A percentile compares a stretch with the other conserved stretches of the same genome.
Conservation (phyloP, 495 filamentous ascomycete species). For the Aspergillus haitiensis region DNA sequence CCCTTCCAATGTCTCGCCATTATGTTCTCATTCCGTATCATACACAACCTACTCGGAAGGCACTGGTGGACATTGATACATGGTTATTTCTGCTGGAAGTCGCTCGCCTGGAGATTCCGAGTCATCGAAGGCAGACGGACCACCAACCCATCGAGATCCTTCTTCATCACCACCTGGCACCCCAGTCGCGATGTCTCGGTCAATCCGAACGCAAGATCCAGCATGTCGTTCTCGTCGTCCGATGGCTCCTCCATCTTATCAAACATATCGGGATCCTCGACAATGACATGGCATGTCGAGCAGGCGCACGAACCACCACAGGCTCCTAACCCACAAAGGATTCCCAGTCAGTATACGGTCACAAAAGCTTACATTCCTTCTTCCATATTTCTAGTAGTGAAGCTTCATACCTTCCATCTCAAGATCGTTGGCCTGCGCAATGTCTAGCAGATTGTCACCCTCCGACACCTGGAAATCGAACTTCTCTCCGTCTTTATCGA, state of each 20-base stretch:
- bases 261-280: constrained; percentile 77
- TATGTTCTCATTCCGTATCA: constrained; percentile 11
- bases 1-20: not conserved
- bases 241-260: constrained; percentile 90
- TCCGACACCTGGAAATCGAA: constrained; percentile 75
- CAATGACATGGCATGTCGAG: constrained; percentile 96
- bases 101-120: constrained; percentile 91
- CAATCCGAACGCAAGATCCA: constrained; percentile 92
- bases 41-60: constrained; percentile 2
- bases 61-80: not conserved
- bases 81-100: constrained; percentile 59
- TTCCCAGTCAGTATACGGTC: not conserved
- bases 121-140: constrained; percentile 91
- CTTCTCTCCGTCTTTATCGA: constrained; percentile 84
- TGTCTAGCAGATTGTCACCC: constrained; percentile 91
- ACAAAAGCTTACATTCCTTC: not conserved
- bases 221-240: constrained; percentile 99
- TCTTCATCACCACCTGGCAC: constrained; percentile 90
- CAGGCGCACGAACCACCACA: constrained; percentile 96
- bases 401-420: constrained; percentile 83
- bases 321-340: constrained; percentile 55
- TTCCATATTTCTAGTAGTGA: not conserved
- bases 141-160: constrained; percentile 80
- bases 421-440: constrained; percentile 90
- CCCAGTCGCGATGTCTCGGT: constrained; percentile 96